Conservation (phyloP, 345 rosid genomes). For the Punica granatum region DNA sequence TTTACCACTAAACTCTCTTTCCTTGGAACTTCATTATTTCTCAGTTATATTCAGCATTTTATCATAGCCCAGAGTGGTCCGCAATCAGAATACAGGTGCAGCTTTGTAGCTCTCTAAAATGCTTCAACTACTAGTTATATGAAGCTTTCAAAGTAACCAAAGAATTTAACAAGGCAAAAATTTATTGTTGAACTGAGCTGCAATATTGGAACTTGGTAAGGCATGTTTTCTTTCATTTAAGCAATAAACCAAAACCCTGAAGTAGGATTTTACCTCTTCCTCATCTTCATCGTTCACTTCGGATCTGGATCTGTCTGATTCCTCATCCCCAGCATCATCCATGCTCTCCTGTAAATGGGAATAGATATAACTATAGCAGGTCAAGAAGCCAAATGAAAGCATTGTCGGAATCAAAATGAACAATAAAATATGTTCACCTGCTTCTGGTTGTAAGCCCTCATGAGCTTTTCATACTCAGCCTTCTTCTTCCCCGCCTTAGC, state of each 20-base stretch:
- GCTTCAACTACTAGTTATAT: too few relatives aligned
- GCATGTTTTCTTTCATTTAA: neutral
- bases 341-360: conserved; percentile 23
- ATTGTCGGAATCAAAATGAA: neutral
- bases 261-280: conserved; percentile 34
- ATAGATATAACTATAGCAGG: conserved; percentile 2
- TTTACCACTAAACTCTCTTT: neutral
- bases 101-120: too few relatives aligned
- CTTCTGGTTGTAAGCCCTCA: conserved; percentile 77
- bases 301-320: conserved; percentile 56
- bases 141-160: too few relatives aligned
- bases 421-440: conserved; percentile 32
- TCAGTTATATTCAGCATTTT: too few relatives aligned
- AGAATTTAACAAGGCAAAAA: neutral
- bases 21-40: too few relatives aligned
- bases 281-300: conserved; percentile 62
- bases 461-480: conserved; percentile 63
- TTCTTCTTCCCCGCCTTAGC: conserved; percentile 79
- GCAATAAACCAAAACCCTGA: neutral
- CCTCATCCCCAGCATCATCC: conserved; percentile 41
- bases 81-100: too few relatives aligned
- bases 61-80: too few relatives aligned
- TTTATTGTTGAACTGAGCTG: neutral
- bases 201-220: neutral
- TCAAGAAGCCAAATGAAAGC: neutral